Evolutionary conservation across 202 grass and related monocot genomes (phyloP), one percentile per base, ranked within the genome.

Genomic region (Panicum hallii): DNA sequence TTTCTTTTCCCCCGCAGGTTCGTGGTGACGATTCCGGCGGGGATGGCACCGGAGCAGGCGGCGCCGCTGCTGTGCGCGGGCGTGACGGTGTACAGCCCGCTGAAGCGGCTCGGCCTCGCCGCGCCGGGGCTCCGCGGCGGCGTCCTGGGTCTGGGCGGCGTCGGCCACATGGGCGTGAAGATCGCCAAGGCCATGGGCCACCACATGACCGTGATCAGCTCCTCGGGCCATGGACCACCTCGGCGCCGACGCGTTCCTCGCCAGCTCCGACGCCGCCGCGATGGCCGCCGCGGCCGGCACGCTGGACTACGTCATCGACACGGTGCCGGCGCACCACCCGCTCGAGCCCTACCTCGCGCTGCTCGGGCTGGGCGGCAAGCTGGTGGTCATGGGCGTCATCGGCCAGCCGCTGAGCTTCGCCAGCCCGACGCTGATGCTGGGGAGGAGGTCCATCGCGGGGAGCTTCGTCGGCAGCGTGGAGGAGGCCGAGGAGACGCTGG

Each of bases 241-340:
- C 20, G 91, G 93, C 67, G 97, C 97, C 11, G 97, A 94, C 81
- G 93, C 82, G 1, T 99, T 94, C 79, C 88, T 96, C 0, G 56
- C 92, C 20, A 99, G 93, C 88, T 88, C 97, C 62, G 93, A 96
- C 73, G 58, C 50, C 30, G 79, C 60, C 7, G 76, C 83, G 19
- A 94, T 99, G 90, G 91, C 67, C 7, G 77, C 93, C 10, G 88
- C 79, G 9, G 80, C 50, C 14, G 91, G 91, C 77, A 87, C 81
- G 28, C 84, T 99, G 23, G 97, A 99, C 83, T 99, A 99, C 90
- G 90, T 96, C 79, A 96, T 99, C 84, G 88, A 99, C 90, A 99
- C 97, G 1, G 85, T 99, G 52, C 97, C 97, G 9, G 97, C 28
- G 30, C 80, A 88, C 32, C 97, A 99, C 77, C 90, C 97, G 9